Evolutionary conservation across 108 stramenopile species (phyloP).

Genomic region (Skeletonema potamos): DNA sequence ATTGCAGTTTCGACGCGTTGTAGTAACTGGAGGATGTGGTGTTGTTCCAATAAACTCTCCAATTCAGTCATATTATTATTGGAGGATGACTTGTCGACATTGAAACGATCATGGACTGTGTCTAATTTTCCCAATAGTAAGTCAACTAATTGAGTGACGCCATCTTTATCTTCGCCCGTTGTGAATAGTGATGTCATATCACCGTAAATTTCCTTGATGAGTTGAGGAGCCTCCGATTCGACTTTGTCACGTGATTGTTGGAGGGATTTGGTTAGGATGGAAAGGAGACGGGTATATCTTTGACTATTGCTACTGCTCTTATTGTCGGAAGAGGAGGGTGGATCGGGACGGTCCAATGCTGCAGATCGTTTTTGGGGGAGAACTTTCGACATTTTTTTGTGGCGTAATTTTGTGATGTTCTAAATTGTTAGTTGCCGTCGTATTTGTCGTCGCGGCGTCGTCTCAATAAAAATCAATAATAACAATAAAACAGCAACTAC

Average conservation of each 20-base stretch:
- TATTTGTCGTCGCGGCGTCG: no score
- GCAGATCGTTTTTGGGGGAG: no score
- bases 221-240: slow-evolving; percentile 4
- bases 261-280: slow-evolving; percentile 27
- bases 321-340: not conserved
- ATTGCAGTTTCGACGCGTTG: slow-evolving; percentile 23
- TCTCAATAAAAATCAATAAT: no score
- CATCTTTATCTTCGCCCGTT: slow-evolving; percentile 12
- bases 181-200: slow-evolving; percentile 41
- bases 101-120: slow-evolving; percentile 28
- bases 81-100: not conserved
- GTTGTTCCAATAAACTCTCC: slow-evolving; percentile 16
- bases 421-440: no score
- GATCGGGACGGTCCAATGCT: not conserved
- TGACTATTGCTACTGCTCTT: not conserved
- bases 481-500: no score
- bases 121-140: slow-evolving; percentile 33
- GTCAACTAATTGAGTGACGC: slow-evolving; percentile 18
- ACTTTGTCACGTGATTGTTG: slow-evolving; percentile 19
- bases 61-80: slow-evolving; percentile 1
- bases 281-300: slow-evolving; percentile 21
- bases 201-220: slow-evolving; percentile 29
- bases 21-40: slow-evolving; percentile 6
- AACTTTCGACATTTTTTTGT: no score
- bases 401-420: no score